A percentile compares a stretch with the other conserved stretches of the same genome.
These are phyloP conservation scores for Anisodus acutangulus DNA, from an alignment of 257 asterid species.

Conservation along the genomic window DNA sequence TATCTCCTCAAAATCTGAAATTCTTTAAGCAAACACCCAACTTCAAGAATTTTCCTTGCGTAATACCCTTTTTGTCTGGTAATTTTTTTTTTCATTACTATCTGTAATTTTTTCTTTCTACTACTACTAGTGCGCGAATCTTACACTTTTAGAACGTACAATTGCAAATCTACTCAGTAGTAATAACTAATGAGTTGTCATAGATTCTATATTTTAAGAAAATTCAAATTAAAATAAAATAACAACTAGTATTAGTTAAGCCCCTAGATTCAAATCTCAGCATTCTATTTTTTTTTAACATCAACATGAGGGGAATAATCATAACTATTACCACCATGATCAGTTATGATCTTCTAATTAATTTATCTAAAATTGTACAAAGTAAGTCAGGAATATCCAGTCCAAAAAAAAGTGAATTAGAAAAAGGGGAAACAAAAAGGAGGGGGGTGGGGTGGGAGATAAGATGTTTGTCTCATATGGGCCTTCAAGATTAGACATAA, in stretches of 20 bases:
- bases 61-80: neutral
- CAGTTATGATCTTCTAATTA: slow-evolving; percentile 24
- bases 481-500: slow-evolving; percentile 27
- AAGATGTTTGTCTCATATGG: slow-evolving; percentile 29
- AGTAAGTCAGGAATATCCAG: slow-evolving; percentile 1
- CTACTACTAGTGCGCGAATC: no score
- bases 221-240: neutral
- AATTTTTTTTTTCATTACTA: neutral
- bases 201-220: neutral
- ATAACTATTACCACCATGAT: slow-evolving; percentile 22
- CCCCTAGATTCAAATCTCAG: slow-evolving; percentile 16
- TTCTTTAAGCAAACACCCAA: neutral
- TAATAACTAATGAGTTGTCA: neutral
- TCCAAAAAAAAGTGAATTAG: neutral
- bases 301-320: slow-evolving; percentile 18
- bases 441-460: neutral
- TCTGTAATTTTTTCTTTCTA: no score
- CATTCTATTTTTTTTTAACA: neutral
- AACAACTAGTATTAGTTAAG: slow-evolving; percentile 5
- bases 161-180: neutral
- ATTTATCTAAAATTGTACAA: slow-evolving; percentile 5
- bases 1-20: neutral
- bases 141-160: neutral
- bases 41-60: neutral
- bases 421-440: neutral